Evolutionary conservation across 2,329 filamentous ascomycete species (phyloP).

Genomic region (Fusarium sp.): DNA sequence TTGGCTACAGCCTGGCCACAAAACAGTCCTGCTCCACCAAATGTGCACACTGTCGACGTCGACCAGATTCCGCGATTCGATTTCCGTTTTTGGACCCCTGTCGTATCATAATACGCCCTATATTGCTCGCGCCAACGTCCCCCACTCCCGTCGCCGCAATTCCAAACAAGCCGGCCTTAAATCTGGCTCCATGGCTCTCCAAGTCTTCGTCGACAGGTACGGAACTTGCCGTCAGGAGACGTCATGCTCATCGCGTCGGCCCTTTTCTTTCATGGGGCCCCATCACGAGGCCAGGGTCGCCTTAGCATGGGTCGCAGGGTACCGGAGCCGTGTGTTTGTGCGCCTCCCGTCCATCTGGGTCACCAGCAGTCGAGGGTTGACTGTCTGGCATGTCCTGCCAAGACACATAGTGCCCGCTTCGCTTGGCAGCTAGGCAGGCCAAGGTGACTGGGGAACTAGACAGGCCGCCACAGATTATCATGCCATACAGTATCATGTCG

Average conservation of each 20-base stretch:
- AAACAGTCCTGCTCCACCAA: slow-evolving; percentile 11
- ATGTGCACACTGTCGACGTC: slow-evolving; percentile 33
- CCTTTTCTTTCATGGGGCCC: slow-evolving; percentile 29
- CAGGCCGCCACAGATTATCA: slow-evolving; percentile 26
- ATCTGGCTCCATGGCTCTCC: slow-evolving; percentile 39
- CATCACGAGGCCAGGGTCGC: slow-evolving; percentile 23
- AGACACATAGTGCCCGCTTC: slow-evolving; percentile 41
- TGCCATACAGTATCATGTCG: slow-evolving; percentile 14
- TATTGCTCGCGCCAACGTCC: slow-evolving; percentile 33
- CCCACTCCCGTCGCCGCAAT: slow-evolving; percentile 47
- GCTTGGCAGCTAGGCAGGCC: slow-evolving; percentile 11
- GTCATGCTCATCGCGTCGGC: slow-evolving; percentile 39
- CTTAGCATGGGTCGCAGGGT: slow-evolving; percentile 14
- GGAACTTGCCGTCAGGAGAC: slow-evolving; percentile 35
- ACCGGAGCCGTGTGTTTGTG: slow-evolving; percentile 29
- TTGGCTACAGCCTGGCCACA: not conserved
- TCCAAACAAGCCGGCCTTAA: slow-evolving; percentile 39
- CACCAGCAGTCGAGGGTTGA: slow-evolving; percentile 13
- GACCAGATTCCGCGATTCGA: slow-evolving; percentile 42
- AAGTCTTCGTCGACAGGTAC: slow-evolving; percentile 15
- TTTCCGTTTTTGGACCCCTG: slow-evolving; percentile 47
- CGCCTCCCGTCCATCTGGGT: slow-evolving; percentile 38
- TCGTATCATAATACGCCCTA: slow-evolving; percentile 33
- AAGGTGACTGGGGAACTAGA: slow-evolving; percentile 34
- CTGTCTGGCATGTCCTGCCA: slow-evolving; percentile 33